Base-by-base conservation (phyloP, 2,329 filamentous ascomycete genomes). In the Colletotrichum aenigma region DNA sequence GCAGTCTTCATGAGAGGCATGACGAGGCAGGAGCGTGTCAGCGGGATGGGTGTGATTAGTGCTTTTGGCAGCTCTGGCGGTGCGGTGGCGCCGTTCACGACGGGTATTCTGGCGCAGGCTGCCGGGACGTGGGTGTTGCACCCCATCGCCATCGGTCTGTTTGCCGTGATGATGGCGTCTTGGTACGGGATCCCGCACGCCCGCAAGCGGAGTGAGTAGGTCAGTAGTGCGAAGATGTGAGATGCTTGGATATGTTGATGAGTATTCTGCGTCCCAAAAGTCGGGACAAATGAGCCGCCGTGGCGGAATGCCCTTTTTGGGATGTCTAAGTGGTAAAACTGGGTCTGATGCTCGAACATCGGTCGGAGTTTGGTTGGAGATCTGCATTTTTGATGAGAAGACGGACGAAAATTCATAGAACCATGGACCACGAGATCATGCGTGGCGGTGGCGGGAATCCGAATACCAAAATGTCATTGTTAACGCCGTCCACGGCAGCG, bases 41-140 rank as follows among this genome's bases (percentile, higher is more conserved):
- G 90, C 56, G 90, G 91, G 2, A 88, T 95, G 78, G 90, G 93
- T 3, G 91, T 94, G 71, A 94, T 95, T 75, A 91, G 89, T 26
- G 92, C 92, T 6, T 94, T 93, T 79, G 94, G 93, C 0, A 93
- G 91, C 79, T 90, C 91, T 4, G 94, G 94, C 0, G 94, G 92
- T 28, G 93, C 93, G 0, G 86, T 93, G 2, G 91, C 91, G 10
- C 93, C 93, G 0, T 94, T 94, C 78, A 86, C 91, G 4, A 94
- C 91, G 0, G 93, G 93, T 70, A 80, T 94, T 34, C 80, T 94
- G 43, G 92, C 92, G 2, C 90, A 94, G 83, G 89, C 87, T 0
- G 87, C 86, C 0, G 92, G 92, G 0, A 92, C 93, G 0, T 94
- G 88, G 84, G 92, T 93, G 38, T 84, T 94, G 80, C 91, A 89